Percentiles rank a stretch among this genome's conserved stretches.
Evolutionary conservation across 148 eudicot species (phyloP).

Genomic region (Persicaria tinctoria): DNA sequence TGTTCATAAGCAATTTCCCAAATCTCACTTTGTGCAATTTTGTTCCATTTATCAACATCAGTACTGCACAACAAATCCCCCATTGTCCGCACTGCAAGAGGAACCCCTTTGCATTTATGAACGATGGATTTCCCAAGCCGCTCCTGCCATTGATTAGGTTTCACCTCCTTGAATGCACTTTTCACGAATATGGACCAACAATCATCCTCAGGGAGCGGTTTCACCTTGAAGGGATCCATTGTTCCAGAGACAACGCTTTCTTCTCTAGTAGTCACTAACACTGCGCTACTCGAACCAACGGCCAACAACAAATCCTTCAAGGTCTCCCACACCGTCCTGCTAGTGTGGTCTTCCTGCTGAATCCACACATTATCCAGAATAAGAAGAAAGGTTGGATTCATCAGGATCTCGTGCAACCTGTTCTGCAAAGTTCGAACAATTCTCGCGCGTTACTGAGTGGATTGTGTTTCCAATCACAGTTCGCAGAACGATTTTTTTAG

Average conservation of each 20-base stretch:
- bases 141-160: neutral
- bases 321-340: conserved; percentile 7
- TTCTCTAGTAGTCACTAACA: conserved; percentile 26
- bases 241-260: conserved; percentile 16
- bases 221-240: neutral
- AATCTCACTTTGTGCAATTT: conserved; percentile 15
- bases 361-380: conserved; percentile 31
- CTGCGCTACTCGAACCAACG: conserved; percentile 10
- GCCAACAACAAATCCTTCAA: conserved; percentile 11
- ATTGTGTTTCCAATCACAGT: conserved; percentile 14
- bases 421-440: neutral
- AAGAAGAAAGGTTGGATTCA: conserved; percentile 11
- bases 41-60: conserved; percentile 19
- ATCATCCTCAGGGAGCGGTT: conserved; percentile 10
- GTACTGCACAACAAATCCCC: conserved; percentile 19
- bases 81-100: conserved; percentile 27
- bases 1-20: neutral
- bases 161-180: conserved; percentile 18
- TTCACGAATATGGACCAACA: conserved; percentile 20
- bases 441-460: neutral
- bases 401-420: neutral
- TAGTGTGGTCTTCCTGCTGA: neutral
- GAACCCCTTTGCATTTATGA: conserved; percentile 31
- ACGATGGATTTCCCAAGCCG: conserved; percentile 20
- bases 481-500: conserved; percentile 14